Percentiles rank a stretch among this genome's conserved stretches.
Evolutionary conservation across 1,284 basidiomycete species (phyloP).

Genomic region (Leccinum laetum): DNA sequence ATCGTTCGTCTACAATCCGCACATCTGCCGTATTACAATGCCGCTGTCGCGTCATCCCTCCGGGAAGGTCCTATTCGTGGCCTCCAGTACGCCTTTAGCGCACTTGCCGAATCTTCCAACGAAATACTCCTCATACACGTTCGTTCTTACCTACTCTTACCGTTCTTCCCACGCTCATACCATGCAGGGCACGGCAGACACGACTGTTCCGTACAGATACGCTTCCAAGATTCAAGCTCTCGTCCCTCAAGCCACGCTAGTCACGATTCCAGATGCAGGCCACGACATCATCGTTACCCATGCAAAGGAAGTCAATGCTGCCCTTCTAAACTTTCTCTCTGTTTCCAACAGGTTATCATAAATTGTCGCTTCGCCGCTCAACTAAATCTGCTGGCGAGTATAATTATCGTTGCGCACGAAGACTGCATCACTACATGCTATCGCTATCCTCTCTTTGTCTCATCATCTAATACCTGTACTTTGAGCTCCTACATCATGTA

Average conservation of each 20-base stretch:
- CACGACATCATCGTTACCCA: conserved; percentile 69
- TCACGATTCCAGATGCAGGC: conserved; percentile 57
- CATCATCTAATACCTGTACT: neutral
- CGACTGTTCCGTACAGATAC: conserved; percentile 62
- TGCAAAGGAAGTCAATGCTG: conserved; percentile 41
- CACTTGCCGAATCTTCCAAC: conserved; percentile 46
- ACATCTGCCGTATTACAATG: conserved; percentile 69
- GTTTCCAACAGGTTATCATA: neutral
- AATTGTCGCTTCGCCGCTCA: neutral
- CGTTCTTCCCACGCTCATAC: neutral
- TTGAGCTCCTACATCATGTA: conserved; percentile 7
- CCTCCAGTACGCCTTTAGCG: conserved; percentile 49
- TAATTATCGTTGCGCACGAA: conserved; percentile 3
- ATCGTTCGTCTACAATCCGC: conserved; percentile 74
- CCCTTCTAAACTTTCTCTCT: conserved; percentile 41
- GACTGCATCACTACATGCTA: conserved; percentile 10
- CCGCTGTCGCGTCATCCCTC: conserved; percentile 71
- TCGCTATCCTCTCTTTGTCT: conserved; percentile 2
- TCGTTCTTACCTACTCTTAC: conserved; percentile 23
- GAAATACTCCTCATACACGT: conserved; percentile 66
- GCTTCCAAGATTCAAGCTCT: conserved; percentile 52
- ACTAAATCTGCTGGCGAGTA: neutral
- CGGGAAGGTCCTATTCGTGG: conserved; percentile 72
- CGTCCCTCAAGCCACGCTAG: conserved; percentile 52
- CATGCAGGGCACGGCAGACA: conserved; percentile 64